phyloP scores from a whole-genome alignment of 352 stramenopile species.

The Phytophthora pini region DNA sequence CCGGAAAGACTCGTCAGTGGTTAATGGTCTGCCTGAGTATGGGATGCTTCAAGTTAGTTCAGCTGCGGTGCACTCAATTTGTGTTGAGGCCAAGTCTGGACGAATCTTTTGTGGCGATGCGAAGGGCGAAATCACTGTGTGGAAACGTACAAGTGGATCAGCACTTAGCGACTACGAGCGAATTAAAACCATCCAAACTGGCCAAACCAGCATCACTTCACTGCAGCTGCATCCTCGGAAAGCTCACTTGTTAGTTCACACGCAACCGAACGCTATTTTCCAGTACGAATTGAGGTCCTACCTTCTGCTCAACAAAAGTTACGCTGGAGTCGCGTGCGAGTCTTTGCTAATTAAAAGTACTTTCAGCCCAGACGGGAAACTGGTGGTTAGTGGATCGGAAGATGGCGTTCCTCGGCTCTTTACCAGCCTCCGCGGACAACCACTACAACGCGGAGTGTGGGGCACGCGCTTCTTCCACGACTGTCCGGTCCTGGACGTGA shows the following conservation, averaged over 20 bases:
- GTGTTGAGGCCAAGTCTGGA: conserved; percentile 47
- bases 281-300: conserved; percentile 83
- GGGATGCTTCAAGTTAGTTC: conserved; percentile 33
- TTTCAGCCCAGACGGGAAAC: conserved; percentile 74
- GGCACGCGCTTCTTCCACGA: conserved; percentile 61
- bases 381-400: conserved; percentile 68
- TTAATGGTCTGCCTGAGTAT: conserved; percentile 25
- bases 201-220: conserved; percentile 56
- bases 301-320: conserved; percentile 76
- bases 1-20: conserved; percentile 31
- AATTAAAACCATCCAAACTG: conserved; percentile 62
- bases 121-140: conserved; percentile 56
- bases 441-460: conserved; percentile 57
- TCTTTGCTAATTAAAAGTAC: conserved; percentile 51
- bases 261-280: conserved; percentile 64
- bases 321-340: conserved; percentile 56
- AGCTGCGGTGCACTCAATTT: conserved; percentile 57
- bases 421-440: conserved; percentile 56
- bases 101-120: conserved; percentile 71
- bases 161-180: conserved; percentile 36
- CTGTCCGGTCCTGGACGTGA: conserved; percentile 59
- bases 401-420: conserved; percentile 67
- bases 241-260: conserved; percentile 68
- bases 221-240: conserved; percentile 71
- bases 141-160: conserved; percentile 26